Conservation (phyloP, 2,329 filamentous ascomycete genomes). For the Alternaria viburni region DNA sequence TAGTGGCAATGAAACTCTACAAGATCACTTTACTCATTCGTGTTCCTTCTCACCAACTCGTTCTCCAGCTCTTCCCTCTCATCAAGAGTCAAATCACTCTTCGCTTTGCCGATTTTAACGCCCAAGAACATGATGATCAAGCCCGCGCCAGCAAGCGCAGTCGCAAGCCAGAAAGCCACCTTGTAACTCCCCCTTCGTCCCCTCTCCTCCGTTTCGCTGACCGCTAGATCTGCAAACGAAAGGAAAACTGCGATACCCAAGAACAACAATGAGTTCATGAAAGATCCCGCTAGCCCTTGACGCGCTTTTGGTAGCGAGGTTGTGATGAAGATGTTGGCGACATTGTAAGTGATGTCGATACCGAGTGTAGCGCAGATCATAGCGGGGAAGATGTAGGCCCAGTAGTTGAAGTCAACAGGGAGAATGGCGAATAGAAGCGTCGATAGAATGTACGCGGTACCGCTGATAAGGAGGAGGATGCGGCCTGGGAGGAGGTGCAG, state of each 20-base stretch:
- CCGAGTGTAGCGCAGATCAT: conserved; percentile 54
- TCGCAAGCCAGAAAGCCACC: conserved; percentile 47
- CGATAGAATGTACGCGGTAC: conserved; percentile 37
- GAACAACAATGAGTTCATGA: conserved; percentile 47
- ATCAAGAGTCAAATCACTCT: conserved; percentile 43
- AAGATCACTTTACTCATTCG: neutral
- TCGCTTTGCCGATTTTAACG: conserved; percentile 47
- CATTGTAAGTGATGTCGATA: conserved; percentile 48
- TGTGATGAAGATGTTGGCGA: conserved; percentile 48
- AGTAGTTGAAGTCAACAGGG: conserved; percentile 41
- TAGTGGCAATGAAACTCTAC: neutral
- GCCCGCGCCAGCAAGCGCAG: conserved; percentile 34
- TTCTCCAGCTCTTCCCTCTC: conserved; percentile 40
- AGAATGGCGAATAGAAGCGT: conserved; percentile 46
- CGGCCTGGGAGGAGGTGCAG: conserved; percentile 45
- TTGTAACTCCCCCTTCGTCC: conserved; percentile 45
- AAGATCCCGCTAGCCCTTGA: conserved; percentile 45
- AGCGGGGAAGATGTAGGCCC: conserved; percentile 48
- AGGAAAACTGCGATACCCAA: conserved; percentile 47
- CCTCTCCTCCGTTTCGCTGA: conserved; percentile 38
- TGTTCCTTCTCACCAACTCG: conserved; percentile 31
- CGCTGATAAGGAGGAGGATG: conserved; percentile 41
- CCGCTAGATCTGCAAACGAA: conserved; percentile 45
- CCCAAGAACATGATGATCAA: conserved; percentile 45
- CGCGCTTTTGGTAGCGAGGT: conserved; percentile 42